Evolutionary conservation across 257 asterid genomes (phyloP).

Genomic region (Echites panduratus): DNA sequence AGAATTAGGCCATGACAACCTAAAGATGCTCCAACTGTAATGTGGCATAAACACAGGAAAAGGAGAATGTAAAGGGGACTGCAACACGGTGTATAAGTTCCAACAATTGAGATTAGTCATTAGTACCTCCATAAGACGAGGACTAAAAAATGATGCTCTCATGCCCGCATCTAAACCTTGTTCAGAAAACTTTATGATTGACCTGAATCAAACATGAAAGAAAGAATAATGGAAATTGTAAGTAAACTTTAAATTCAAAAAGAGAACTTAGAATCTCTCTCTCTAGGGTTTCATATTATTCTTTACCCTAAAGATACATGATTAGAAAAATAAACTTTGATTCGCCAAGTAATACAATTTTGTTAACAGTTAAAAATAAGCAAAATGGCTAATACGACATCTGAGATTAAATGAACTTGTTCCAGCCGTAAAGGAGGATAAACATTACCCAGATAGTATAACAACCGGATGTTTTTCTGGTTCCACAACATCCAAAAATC

Average conservation of each 20-base stretch:
- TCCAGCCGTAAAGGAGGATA: slow-evolving; percentile 15
- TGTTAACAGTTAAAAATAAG: background rate
- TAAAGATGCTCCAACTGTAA: background rate
- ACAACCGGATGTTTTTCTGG: slow-evolving; percentile 85
- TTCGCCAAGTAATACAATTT: slow-evolving; percentile 6
- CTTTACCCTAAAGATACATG: background rate
- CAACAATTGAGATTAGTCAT: slow-evolving; percentile 16
- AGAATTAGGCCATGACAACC: background rate
- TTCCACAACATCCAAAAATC: slow-evolving; percentile 46
- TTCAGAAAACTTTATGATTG: slow-evolving; percentile 80
- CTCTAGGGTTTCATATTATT: background rate
- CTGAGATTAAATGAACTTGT: background rate
- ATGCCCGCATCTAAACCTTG: slow-evolving; percentile 75
- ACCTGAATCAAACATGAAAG: slow-evolving; percentile 42
- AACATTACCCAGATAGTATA: slow-evolving; percentile 62
- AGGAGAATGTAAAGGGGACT: background rate
- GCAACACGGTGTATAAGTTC: background rate
- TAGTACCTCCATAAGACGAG: slow-evolving; percentile 95
- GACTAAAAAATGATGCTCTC: slow-evolving; percentile 84
- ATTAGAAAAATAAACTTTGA: background rate
- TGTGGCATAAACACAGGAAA: background rate
- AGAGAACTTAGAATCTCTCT: background rate
- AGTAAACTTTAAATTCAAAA: background rate
- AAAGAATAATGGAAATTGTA: slow-evolving; percentile 12
- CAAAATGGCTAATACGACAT: background rate